Conservation (phyloP, 2,329 filamentous ascomycete species). For the Alternaria ethzedia region DNA sequence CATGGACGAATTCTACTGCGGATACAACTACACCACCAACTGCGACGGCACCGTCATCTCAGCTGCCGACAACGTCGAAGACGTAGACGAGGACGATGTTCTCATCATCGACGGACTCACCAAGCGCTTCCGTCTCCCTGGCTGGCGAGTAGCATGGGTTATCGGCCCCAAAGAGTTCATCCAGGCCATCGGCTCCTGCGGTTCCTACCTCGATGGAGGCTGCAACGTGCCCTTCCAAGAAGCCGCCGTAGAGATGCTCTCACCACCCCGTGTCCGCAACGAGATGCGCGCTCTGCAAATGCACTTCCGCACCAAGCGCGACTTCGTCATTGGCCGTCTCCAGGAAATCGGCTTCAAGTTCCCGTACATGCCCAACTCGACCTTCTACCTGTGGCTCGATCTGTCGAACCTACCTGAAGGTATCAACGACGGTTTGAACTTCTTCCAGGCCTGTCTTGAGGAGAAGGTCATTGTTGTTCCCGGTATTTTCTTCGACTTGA, state of each 20-base stretch:
- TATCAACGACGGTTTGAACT: constrained; percentile 92
- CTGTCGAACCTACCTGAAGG: constrained; percentile 71
- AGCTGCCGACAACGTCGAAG: constrained; percentile 85
- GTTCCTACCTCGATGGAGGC: constrained; percentile 92
- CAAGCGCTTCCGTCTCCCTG: constrained; percentile 94
- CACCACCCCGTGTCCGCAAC: constrained; percentile 75
- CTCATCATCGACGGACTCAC: constrained; percentile 95
- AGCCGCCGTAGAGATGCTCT: constrained; percentile 91
- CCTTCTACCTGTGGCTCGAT: constrained; percentile 89
- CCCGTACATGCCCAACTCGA: constrained; percentile 80
- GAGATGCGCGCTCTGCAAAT: constrained; percentile 90
- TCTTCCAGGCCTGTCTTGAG: constrained; percentile 91
- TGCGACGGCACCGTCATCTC: constrained; percentile 91
- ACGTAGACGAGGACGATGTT: constrained; percentile 80
- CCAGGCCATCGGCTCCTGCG: constrained; percentile 88
- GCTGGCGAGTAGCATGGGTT: constrained; percentile 97
- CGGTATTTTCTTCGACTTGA: constrained; percentile 97
- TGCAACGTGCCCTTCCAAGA: constrained; percentile 96
- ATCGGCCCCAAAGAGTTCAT: constrained; percentile 96
- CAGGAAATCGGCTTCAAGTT: constrained; percentile 86
- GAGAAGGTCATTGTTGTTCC: constrained; percentile 97
- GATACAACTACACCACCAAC: constrained; percentile 90
- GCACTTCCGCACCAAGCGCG: constrained; percentile 92
- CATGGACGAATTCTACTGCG: constrained; percentile 75
- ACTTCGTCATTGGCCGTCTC: constrained; percentile 84